phyloP scores from a whole-genome alignment of 2,329 filamentous ascomycete species.

The Colletotrichum sp. region DNA sequence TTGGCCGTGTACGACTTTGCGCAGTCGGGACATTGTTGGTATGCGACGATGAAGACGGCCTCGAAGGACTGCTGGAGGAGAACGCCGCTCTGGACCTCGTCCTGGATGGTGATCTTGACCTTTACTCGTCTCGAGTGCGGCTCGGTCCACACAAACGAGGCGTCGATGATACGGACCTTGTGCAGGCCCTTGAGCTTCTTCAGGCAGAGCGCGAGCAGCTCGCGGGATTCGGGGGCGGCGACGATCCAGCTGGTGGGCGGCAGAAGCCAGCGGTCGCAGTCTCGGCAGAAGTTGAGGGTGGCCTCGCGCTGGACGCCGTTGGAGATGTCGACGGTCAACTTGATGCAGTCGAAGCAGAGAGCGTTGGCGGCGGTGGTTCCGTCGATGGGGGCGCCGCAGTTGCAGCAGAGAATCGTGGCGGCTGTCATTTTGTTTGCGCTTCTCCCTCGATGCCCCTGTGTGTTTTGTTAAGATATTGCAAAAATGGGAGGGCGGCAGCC shows the following conservation, averaged over 20 bases:
- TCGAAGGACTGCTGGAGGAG: conserved; percentile 93
- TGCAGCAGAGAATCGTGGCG: conserved; percentile 83
- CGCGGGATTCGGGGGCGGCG: conserved; percentile 85
- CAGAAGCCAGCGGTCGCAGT: conserved; percentile 93
- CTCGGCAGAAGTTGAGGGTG: conserved; percentile 86
- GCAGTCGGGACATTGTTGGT: conserved; percentile 94
- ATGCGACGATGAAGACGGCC: conserved; percentile 88
- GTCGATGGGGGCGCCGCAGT: conserved; percentile 95
- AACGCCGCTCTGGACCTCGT: conserved; percentile 65
- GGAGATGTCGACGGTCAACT: conserved; percentile 92
- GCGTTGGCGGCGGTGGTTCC: conserved; percentile 86
- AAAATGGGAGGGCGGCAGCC: background rate
- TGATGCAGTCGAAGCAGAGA: conserved; percentile 95
- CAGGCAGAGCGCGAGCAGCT: conserved; percentile 89
- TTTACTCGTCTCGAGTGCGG: conserved; percentile 92
- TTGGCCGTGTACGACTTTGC: conserved; percentile 96
- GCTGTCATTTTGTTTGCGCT: conserved; percentile 1
- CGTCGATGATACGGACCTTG: conserved; percentile 94
- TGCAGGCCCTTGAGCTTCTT: conserved; percentile 84
- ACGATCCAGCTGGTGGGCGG: conserved; percentile 87
- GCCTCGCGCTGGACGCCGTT: conserved; percentile 90
- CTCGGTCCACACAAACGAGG: conserved; percentile 97
- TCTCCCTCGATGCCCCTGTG: background rate
- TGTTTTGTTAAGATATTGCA: background rate
- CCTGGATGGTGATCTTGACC: conserved; percentile 94